phyloP scores from a whole-genome alignment of 768 basidiomycete species.

The Phylloporus rhodoxanthus region DNA sequence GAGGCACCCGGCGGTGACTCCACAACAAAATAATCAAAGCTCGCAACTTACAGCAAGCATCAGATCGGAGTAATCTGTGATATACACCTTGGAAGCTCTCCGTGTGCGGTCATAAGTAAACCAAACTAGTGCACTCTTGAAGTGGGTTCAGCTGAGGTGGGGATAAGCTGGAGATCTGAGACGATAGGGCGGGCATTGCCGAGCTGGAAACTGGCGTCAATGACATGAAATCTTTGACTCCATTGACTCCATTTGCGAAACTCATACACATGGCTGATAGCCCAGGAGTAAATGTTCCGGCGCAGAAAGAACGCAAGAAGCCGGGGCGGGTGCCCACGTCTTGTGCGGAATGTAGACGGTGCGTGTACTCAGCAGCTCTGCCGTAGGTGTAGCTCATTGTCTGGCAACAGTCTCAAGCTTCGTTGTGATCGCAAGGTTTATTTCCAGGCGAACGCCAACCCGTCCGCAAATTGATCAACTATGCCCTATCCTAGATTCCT shows the following conservation, averaged over 20 bases:
- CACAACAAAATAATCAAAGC: too few relatives aligned
- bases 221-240: too few relatives aligned
- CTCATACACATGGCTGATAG: slow-evolving; percentile 2
- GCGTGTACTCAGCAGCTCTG: slow-evolving; percentile 2
- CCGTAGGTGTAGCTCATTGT: neutral
- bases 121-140: too few relatives aligned
- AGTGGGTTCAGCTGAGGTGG: too few relatives aligned
- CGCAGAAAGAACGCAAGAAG: slow-evolving; percentile 36
- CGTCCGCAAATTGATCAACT: slow-evolving; percentile 11
- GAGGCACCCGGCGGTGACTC: too few relatives aligned
- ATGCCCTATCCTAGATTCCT: slow-evolving; percentile 45
- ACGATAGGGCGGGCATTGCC: neutral
- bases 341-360: slow-evolving; percentile 39
- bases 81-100: too few relatives aligned
- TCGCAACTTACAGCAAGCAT: too few relatives aligned
- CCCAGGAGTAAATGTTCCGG: slow-evolving; percentile 6
- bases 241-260: neutral
- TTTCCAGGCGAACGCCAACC: neutral
- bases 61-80: too few relatives aligned
- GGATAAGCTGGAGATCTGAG: too few relatives aligned
- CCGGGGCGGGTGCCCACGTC: slow-evolving; percentile 45
- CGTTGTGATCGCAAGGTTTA: slow-evolving; percentile 59
- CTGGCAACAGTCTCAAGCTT: slow-evolving; percentile 46
- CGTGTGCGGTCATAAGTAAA: too few relatives aligned
- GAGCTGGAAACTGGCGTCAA: neutral